Evolutionary conservation across 257 asterid species (phyloP), one percentile per base, ranked within the genome.

Genomic region (Nemophila menziesii): DNA sequence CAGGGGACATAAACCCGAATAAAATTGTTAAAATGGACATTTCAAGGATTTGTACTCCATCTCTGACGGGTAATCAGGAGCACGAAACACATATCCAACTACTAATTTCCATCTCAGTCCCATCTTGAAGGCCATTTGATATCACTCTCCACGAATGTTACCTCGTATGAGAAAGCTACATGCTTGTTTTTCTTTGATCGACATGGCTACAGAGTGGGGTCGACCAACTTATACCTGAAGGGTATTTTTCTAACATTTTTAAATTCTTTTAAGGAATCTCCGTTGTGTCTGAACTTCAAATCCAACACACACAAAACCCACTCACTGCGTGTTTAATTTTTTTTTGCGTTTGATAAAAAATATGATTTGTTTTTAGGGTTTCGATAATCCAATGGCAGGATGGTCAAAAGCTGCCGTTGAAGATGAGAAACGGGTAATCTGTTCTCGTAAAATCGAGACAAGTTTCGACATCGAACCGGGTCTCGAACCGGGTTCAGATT

Each of bases 101-200:
- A 85, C 93, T 34, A 85, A 89, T 48, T 85, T 85, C 96, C 96
- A 85, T 14, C 96, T 93, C 0, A 93, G 55, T 85, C 96, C 96
- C 96, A 85, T 43, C 96, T 73, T 1, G 93, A 81, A 1, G 96
- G 96, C 96, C 96, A 85, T 64, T 73, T 85, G 62, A 78, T 85
- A 40, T 85, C 89, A 54, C 89, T 73, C 78, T 80, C 82, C 54
- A 71, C 79, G 47, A 80, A 80, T 3, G 63, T 46, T 11, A 85
- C 96, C 72, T 80, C 93, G 3, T 85, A 85, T 2, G 93, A 48
- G 56, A 81, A 85, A 21, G 80, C 52, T 2, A 85, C 36, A 0
- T 85, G 80, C 66, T 85, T 81, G 9, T 71, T 78, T n/a, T 58
- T 80, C 96, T 63, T 78, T 81, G 34, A 85, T 69, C 34, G 73